Evolutionary conservation across 2,329 filamentous ascomycete species (phyloP).

Genomic region (Chaetothyriales sp.): DNA sequence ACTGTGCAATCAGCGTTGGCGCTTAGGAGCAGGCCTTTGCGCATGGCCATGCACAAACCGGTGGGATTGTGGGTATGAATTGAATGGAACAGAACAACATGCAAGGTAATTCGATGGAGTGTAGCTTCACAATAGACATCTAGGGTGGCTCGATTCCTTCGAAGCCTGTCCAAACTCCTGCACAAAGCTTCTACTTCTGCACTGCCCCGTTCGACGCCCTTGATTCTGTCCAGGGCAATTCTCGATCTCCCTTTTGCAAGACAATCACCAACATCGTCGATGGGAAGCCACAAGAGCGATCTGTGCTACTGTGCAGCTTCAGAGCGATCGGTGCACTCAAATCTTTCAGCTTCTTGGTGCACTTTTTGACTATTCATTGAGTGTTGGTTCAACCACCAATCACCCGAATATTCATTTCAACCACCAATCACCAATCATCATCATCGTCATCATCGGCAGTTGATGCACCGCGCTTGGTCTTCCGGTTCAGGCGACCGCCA

Average conservation of each 20-base stretch:
- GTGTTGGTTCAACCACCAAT: too few relatives aligned
- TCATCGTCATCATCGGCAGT: slow-evolving; percentile 37
- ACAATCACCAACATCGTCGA: too few relatives aligned
- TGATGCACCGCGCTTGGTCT: slow-evolving; percentile 37
- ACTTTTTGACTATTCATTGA: neutral
- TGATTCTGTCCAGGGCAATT: too few relatives aligned
- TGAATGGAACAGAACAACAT: neutral
- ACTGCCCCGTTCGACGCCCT: too few relatives aligned
- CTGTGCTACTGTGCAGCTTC: too few relatives aligned
- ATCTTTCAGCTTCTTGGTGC: too few relatives aligned
- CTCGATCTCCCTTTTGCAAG: too few relatives aligned
- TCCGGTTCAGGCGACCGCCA: slow-evolving; percentile 30
- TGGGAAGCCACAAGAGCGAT: too few relatives aligned
- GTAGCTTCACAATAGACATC: neutral
- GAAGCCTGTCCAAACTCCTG: neutral
- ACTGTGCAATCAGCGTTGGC: slow-evolving; percentile 2
- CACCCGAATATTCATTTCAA: slow-evolving; percentile 23
- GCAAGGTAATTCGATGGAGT: too few relatives aligned
- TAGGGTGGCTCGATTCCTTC: neutral
- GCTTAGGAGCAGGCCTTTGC: slow-evolving; percentile 2
- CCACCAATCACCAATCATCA: slow-evolving; percentile 47
- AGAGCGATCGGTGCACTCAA: too few relatives aligned
- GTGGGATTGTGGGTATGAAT: slow-evolving; percentile 2
- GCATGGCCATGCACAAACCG: slow-evolving; percentile 3
- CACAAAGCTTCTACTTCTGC: neutral